Conservation (phyloP, 352 stramenopile genomes). For the Pythium brassicae region DNA sequence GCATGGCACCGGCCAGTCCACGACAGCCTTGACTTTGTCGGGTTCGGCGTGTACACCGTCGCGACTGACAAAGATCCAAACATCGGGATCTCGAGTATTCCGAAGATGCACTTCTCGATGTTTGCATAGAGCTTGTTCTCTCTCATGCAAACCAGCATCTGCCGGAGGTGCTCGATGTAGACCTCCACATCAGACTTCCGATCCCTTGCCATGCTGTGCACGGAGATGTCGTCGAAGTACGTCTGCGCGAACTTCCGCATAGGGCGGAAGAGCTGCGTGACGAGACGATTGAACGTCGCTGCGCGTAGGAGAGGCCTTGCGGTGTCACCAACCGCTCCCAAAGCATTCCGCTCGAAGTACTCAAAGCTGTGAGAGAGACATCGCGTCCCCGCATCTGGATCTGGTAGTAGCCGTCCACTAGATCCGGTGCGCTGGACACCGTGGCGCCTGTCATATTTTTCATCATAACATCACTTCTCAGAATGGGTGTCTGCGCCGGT, state of each 20-base stretch:
- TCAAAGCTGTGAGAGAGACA: constrained; percentile 18
- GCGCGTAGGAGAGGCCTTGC: constrained; percentile 16
- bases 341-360: constrained; percentile 18
- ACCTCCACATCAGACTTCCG: neutral
- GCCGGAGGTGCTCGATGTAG: neutral
- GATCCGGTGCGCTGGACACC: constrained; percentile 25
- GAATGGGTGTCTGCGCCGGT: constrained; percentile 25
- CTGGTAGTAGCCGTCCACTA: constrained; percentile 28
- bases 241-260: neutral
- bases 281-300: constrained; percentile 22
- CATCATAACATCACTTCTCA: constrained; percentile 22
- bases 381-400: constrained; percentile 15
- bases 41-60: constrained; percentile 13
- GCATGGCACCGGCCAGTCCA: neutral
- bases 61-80: neutral
- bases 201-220: neutral
- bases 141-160: neutral
- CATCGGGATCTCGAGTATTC: neutral
- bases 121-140: constrained; percentile 4
- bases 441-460: constrained; percentile 20
- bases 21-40: constrained; percentile 14
- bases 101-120: constrained; percentile 2
- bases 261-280: constrained; percentile 1
- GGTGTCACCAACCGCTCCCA: constrained; percentile 26
- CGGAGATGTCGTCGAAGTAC: constrained; percentile 7